Percentiles rank a stretch among this genome's conserved stretches.
These are phyloP conservation scores for Lentinula sp. DNA, from an alignment of 768 basidiomycete genomes.

Conservation along the genomic window DNA sequence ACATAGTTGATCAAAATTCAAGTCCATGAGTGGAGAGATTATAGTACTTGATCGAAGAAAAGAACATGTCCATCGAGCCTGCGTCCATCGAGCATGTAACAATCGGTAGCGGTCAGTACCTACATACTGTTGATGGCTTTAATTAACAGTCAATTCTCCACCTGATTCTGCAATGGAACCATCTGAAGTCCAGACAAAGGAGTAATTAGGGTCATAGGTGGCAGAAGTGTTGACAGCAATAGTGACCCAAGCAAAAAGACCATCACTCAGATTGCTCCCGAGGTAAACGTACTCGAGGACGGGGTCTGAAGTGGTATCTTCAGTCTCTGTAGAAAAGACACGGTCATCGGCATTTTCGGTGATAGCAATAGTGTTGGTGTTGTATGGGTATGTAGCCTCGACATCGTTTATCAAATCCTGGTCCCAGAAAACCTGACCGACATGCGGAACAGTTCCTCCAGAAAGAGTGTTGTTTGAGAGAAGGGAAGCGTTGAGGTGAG, in stretches of 20 bases:
- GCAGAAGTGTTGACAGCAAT: conserved; percentile 11
- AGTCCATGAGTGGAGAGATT: too few species aligned
- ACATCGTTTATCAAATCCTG: conserved; percentile 9
- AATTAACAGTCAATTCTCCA: not conserved
- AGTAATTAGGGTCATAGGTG: not conserved
- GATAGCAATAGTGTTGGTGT: conserved; percentile 8
- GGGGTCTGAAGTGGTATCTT: conserved; percentile 6
- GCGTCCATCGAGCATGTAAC: too few species aligned
- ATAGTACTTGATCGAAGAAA: too few species aligned
- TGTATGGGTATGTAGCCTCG: conserved; percentile 8
- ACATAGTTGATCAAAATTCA: too few species aligned
- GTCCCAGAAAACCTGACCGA: conserved; percentile 15
- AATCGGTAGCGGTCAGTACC: too few species aligned
- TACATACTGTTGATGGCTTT: not conserved
- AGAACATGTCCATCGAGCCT: too few species aligned
- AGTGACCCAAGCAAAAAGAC: conserved; percentile 10
- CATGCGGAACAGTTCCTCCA: conserved; percentile 8
- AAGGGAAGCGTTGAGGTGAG: conserved; percentile 10
- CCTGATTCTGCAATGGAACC: conserved; percentile 7
- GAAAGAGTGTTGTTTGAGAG: conserved; percentile 9
- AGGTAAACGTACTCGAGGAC: conserved; percentile 12
- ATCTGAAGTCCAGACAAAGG: conserved; percentile 7
- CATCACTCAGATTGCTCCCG: conserved; percentile 8
- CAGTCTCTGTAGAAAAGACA: conserved; percentile 7
- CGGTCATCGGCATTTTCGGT: conserved; percentile 11